Evolutionary conservation across 2,329 filamentous ascomycete species (phyloP).

Genomic region (Scedosporium boydii): DNA sequence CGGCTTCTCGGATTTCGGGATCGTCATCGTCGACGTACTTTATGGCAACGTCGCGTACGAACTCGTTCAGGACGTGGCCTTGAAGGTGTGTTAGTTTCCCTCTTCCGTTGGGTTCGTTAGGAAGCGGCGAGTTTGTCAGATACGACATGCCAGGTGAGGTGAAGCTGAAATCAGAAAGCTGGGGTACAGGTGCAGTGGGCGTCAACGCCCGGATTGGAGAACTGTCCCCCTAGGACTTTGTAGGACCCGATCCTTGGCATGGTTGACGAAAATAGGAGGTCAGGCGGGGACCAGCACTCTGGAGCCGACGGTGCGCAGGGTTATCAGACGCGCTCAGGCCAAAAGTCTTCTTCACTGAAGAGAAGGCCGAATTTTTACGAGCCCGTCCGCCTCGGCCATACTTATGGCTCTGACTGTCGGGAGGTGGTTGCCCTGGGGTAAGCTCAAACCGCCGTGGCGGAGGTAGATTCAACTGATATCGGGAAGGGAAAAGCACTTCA

Average conservation of each 20-base stretch:
- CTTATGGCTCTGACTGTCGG: constrained; percentile 1
- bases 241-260: not conserved
- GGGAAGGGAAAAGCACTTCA: constrained; percentile 10
- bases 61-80: constrained; percentile 91
- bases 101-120: not conserved
- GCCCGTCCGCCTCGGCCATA: not conserved
- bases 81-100: constrained; percentile 6
- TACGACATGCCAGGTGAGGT: too few species aligned
- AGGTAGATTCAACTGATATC: not conserved
- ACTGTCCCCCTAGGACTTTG: constrained; percentile 1
- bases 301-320: not conserved
- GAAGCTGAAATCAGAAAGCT: too few species aligned
- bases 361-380: not conserved
- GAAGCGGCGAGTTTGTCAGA: not conserved
- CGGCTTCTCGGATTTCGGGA: constrained; percentile 83
- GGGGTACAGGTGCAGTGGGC: not conserved
- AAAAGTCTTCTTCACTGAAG: not conserved
- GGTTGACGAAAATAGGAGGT: not conserved
- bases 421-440: not conserved
- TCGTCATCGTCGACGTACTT: constrained; percentile 97
- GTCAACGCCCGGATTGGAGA: not conserved
- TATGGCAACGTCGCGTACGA: constrained; percentile 94
- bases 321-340: not conserved
- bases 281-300: not conserved
- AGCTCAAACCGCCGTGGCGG: constrained; percentile 1